Base-by-base conservation (phyloP, 140 eudicot genomes). In the Stevia rebaudiana region DNA sequence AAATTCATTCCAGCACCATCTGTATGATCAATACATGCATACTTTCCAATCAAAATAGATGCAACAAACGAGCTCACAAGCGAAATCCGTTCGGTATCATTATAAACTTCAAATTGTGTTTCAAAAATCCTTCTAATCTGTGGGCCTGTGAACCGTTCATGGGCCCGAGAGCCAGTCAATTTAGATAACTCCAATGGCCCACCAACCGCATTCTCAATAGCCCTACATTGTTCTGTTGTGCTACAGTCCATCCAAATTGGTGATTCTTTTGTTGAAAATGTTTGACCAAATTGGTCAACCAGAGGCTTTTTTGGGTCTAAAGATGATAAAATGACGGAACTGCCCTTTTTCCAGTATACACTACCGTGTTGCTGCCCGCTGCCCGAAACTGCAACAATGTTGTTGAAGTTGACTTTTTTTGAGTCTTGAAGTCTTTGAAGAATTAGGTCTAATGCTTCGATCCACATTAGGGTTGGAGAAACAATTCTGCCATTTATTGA, bases 1-100 rank as follows among this genome's bases (percentile, higher is more conserved):
- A 90, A 79, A 66, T 90, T 90, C 98, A 90, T 90, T 63, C 98
- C 98, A 4, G 98, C 95, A 0, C 95, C 98, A 82, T 90, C 98
- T 6, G 95, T 90, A 36, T 84, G 91, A 87, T 90, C 98, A 55
- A 90, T 90, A 68, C 90, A 78, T 8, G 98, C 95, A 77, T 87
- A 84, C 50, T 61, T 59, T 59, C 98, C 95, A 16, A 76, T 75
- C 42, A 90, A 81, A 54, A 90, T 61, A 51, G 94, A 87, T 7
- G 98, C 95, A 79, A 84, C 73, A 65, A 90, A 87, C 0, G 98
- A 90, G 85, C 95, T 87, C 49, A 90, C 95, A 0, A 90, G 69
- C 9, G 97, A 87, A 49, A 90, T 87, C 67, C 95, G 75, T 68
- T 87, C 95, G 0, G 97, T 90, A 16, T 69, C 41, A 12, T 65